Evolutionary conservation across 768 basidiomycete genomes (phyloP).

Genomic region (Amanita pseudoporphyria): DNA sequence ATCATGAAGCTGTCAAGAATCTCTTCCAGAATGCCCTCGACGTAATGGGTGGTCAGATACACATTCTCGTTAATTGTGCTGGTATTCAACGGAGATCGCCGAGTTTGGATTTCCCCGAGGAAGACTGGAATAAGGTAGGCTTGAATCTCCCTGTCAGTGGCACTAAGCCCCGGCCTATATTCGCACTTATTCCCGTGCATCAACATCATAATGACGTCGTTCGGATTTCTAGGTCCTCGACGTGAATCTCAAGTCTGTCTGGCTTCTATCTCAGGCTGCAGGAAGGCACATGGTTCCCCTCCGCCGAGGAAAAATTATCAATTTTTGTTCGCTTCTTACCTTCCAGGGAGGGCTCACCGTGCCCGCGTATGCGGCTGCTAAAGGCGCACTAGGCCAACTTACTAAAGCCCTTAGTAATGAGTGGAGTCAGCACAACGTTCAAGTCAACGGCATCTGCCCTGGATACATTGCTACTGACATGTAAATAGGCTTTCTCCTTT

Average conservation of each 20-base stretch:
- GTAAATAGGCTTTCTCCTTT: conserved; percentile 25
- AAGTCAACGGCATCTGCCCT: conserved; percentile 83
- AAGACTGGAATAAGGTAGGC: conserved; percentile 59
- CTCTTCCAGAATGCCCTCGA: conserved; percentile 33
- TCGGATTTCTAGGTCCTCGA: conserved; percentile 52
- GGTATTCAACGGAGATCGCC: conserved; percentile 51
- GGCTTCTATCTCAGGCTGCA: conserved; percentile 79
- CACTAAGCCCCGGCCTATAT: neutral
- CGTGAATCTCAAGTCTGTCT: conserved; percentile 83
- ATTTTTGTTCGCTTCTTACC: conserved; percentile 53
- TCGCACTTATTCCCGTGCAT: conserved; percentile 2
- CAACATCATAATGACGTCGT: conserved; percentile 8
- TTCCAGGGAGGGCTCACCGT: conserved; percentile 65
- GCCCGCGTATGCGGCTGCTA: conserved; percentile 88
- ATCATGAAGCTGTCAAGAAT: conserved; percentile 29
- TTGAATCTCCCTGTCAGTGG: conserved; percentile 1
- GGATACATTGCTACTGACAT: conserved; percentile 89
- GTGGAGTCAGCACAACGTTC: conserved; percentile 70
- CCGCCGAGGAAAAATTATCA: conserved; percentile 61
- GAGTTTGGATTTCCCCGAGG: conserved; percentile 53
- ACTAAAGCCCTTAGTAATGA: conserved; percentile 91
- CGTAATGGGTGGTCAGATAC: conserved; percentile 29
- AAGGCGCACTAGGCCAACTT: conserved; percentile 77
- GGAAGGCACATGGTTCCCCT: conserved; percentile 82
- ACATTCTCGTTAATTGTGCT: conserved; percentile 67